Base-by-base conservation (phyloP, 352 stramenopile species). In the Thalassiosira hispida region DNA sequence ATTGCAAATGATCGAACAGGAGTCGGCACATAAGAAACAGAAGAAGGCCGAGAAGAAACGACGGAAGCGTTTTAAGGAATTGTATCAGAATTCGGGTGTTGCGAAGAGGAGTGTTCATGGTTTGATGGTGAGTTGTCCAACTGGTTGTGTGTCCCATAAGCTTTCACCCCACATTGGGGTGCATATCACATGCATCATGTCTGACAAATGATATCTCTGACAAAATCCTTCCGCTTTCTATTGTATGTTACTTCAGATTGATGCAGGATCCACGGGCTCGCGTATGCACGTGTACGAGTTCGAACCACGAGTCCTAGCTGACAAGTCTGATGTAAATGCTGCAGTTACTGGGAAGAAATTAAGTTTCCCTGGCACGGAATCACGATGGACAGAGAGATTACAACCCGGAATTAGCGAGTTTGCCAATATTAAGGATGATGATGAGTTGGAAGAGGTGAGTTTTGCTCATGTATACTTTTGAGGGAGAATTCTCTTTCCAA, bases 261-360 rank as follows among this genome's bases (percentile, higher is more conserved):
- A 96, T 80, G 92, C 92, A 44, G 92, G 93, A 16, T 93, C 80
- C 52, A 92, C 77, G 1, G 93, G 93, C 49, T 91, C 78, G 38
- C 71, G 93, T 3, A 82, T 96, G 63, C 93, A 96, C 72, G 62
- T 96, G 2, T 96, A 93, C 59, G 74, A 92, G 77, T 92, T 76
- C 46, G 67, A 88, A 63, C 74, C 80, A 18, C 55, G 86, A n/a
- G 53, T 89, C 0, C 52, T 92, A 2, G 33, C 46, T 0, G 68
- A 57, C 23, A 46, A 68, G 14, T 18, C 79, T 8, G 80, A 90
- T 52, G 74, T 90, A 2, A 16, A 63, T 47, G 56, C 57, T 0
- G 86, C 78, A 29, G 81, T 90, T 2, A 46, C 69, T 11, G 86
- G 86, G 8, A 56, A 67, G 52, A 89, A 89, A 64, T 51, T 92